Evolutionary conservation across 441 rosid genomes (phyloP).

Genomic region (Melastoma candidum): DNA sequence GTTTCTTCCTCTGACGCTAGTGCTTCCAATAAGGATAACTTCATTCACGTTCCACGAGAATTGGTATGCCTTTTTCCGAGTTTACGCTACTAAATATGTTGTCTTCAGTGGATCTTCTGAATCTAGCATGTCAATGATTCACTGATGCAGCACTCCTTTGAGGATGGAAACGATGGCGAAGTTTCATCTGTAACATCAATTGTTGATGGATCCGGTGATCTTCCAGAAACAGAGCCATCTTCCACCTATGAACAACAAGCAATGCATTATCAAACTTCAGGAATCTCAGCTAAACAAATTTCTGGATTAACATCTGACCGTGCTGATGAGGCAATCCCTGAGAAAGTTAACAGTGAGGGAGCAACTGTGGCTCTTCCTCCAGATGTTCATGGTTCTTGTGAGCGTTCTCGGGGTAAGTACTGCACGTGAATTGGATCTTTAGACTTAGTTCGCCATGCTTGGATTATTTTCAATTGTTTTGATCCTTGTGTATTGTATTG

Average conservation of each 20-base stretch:
- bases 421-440: conserved; percentile 6
- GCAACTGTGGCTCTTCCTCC: conserved; percentile 32
- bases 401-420: conserved; percentile 52
- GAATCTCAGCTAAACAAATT: conserved; percentile 17
- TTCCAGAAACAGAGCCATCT: conserved; percentile 18
- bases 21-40: conserved; percentile 22
- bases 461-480: background rate
- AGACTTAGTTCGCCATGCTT: background rate
- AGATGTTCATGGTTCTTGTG: conserved; percentile 24
- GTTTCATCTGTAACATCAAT: conserved; percentile 14
- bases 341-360: conserved; percentile 38
- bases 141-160: conserved; percentile 13
- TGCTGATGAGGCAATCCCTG: conserved; percentile 31
- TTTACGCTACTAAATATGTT: background rate
- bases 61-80: conserved; percentile 8
- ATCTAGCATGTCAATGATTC: conserved; percentile 18
- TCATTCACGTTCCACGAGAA: conserved; percentile 13
- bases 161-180: conserved; percentile 22
- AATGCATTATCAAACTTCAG: conserved; percentile 12
- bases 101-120: background rate
- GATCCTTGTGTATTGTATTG: background rate
- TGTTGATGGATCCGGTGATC: conserved; percentile 25
- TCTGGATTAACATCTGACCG: conserved; percentile 28
- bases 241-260: conserved; percentile 24
- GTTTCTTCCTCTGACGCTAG: conserved; percentile 32